These are phyloP conservation scores for Fragosphaeria purpurea DNA, from an alignment of 2,329 filamentous ascomycete species.

Conservation along the genomic window DNA sequence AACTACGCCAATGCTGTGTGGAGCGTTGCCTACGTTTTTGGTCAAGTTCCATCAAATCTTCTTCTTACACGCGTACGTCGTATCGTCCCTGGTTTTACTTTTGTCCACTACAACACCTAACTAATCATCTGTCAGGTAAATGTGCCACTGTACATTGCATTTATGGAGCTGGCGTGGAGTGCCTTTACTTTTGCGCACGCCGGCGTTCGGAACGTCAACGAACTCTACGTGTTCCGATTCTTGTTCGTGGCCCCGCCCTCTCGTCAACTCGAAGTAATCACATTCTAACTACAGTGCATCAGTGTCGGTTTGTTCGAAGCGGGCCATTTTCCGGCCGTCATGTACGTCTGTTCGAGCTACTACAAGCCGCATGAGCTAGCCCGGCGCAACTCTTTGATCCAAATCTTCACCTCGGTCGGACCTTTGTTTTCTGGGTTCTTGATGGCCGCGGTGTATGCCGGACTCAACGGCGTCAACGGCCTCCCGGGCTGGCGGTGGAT, in stretches of 20 bases:
- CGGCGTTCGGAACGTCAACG: constrained; percentile 14
- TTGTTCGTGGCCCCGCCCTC: constrained; percentile 6
- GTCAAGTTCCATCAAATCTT: constrained; percentile 37
- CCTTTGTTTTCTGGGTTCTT: constrained; percentile 19
- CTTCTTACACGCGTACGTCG: constrained; percentile 19
- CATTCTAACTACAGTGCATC: neutral
- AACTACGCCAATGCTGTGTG: constrained; percentile 34
- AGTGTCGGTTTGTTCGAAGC: constrained; percentile 21
- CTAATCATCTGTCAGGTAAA: constrained; percentile 22
- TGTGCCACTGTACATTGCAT: constrained; percentile 31
- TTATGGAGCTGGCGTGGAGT: constrained; percentile 32
- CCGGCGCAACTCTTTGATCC: constrained; percentile 20
- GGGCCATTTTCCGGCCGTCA: constrained; percentile 20
- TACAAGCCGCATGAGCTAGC: constrained; percentile 22
- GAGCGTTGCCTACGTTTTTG: constrained; percentile 22
- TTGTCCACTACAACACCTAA: constrained; percentile 35
- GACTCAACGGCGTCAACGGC: constrained; percentile 16
- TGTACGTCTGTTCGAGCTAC: constrained; percentile 22
- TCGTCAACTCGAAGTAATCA: too few species aligned
- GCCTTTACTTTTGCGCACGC: constrained; percentile 20
- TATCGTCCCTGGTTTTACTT: constrained; percentile 22
- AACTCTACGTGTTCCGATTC: constrained; percentile 19
- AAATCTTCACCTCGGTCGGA: constrained; percentile 18
- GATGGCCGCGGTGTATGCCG: constrained; percentile 19
- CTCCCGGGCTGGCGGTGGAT: constrained; percentile 19